Conservation (phyloP, 2,329 filamentous ascomycete genomes). For the Plectosphaerella sp. region DNA sequence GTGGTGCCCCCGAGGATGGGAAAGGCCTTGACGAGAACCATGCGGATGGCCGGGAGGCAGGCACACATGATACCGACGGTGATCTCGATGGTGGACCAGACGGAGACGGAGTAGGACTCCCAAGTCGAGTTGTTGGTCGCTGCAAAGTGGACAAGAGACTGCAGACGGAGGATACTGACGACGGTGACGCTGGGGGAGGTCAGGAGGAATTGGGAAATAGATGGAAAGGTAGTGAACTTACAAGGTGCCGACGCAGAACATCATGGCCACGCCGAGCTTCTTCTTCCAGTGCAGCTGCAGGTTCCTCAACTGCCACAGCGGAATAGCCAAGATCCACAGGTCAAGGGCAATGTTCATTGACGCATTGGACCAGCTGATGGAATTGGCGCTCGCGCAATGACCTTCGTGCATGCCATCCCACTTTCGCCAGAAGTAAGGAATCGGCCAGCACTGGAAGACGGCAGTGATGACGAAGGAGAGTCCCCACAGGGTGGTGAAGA, state of each 20-base stretch:
- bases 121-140: constrained; percentile 15
- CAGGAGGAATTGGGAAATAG: background rate
- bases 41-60: constrained; percentile 24
- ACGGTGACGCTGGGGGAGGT: constrained; percentile 16
- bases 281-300: constrained; percentile 37
- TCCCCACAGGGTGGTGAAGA: constrained; percentile 27
- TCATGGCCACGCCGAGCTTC: constrained; percentile 35
- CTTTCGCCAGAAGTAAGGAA: constrained; percentile 43
- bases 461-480: constrained; percentile 31
- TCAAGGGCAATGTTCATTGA: constrained; percentile 43
- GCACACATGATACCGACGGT: constrained; percentile 30
- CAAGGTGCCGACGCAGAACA: constrained; percentile 39
- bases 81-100: constrained; percentile 30
- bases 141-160: constrained; percentile 18
- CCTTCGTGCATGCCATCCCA: constrained; percentile 44
- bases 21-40: constrained; percentile 23
- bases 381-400: constrained; percentile 38
- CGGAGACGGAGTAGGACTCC: constrained; percentile 16
- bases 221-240: constrained; percentile 12
- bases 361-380: constrained; percentile 41
- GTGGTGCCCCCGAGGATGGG: constrained; percentile 16
- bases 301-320: constrained; percentile 31
- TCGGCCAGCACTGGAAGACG: constrained; percentile 42
- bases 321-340: constrained; percentile 41
- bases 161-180: constrained; percentile 21